These are phyloP conservation scores for Marasmius tenuissimus DNA, from an alignment of 1,284 basidiomycete genomes.

Conservation along the genomic window DNA sequence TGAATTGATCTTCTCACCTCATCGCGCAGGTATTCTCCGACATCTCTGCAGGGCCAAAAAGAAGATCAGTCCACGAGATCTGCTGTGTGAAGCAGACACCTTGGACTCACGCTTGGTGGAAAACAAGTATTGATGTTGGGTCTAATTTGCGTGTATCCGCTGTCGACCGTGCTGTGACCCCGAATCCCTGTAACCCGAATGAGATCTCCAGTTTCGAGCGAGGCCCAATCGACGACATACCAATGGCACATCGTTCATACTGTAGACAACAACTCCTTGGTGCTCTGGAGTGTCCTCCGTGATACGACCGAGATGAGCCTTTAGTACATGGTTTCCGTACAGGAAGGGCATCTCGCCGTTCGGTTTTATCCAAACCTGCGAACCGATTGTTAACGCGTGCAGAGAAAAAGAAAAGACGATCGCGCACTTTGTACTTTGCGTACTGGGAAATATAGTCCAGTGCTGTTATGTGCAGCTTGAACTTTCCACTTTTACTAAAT, in stretches of 20 bases:
- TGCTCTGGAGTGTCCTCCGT: constrained; percentile 99
- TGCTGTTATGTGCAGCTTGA: constrained; percentile 94
- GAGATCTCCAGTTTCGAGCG: constrained; percentile 6
- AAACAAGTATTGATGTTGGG: constrained; percentile 97
- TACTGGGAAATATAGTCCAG: constrained; percentile 95
- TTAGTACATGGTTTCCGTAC: constrained; percentile 98
- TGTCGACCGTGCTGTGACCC: constrained; percentile 95
- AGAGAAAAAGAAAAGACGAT: constrained; percentile 1
- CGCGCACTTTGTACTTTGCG: constrained; percentile 92
- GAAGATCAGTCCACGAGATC: constrained; percentile 1
- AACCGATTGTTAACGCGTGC: not conserved
- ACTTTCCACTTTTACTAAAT: constrained; percentile 97
- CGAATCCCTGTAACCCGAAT: constrained; percentile 75
- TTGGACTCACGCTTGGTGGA: constrained; percentile 89
- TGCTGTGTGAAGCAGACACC: not conserved
- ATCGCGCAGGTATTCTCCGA: constrained; percentile 94
- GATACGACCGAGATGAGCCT: constrained; percentile 98
- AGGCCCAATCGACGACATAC: constrained; percentile 42
- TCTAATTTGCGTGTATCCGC: constrained; percentile 96
- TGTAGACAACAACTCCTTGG: constrained; percentile 96
- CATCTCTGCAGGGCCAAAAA: constrained; percentile 61
- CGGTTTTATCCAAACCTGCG: constrained; percentile 97
- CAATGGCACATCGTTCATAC: constrained; percentile 92
- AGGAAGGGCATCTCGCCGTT: constrained; percentile 99
- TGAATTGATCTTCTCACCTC: constrained; percentile 56